Evolutionary conservation across 495 filamentous ascomycete species (phyloP), one percentile per base, ranked within the genome.

Genomic region (Xylaria flabelliformis): DNA sequence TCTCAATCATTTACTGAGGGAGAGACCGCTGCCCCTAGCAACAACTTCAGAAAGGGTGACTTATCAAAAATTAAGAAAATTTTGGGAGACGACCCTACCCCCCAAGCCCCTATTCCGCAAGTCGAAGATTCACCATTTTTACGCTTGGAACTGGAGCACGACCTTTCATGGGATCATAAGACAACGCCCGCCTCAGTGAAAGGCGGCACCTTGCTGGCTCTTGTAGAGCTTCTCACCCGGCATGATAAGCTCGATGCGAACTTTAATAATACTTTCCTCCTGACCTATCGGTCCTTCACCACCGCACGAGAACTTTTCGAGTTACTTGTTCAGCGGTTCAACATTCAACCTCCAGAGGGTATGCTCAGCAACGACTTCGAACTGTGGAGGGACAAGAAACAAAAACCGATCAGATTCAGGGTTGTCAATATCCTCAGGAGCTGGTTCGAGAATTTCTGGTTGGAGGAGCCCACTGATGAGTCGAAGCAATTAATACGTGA

Each of bases 401-500:
- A 98, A 81, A 97, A 95, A 76, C 91, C 92, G 6, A 98, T 98
- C 73, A 89, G 97, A 53, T 95, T 99, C 86, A 89, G 96, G 56
- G 93, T 99, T 10, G 94, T 99, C 75, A 98, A 98, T 78, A 97
- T 98, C 69, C 83, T 98, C 73, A 98, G 98, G 85, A 97, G 89
- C 80, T 99, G 96, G 96, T 94, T 99, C 75, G 95, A 98, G 76
- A 93, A 90, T 71, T 98, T 94, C 80, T 99, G 96, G 96, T 97
- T 98, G 96, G 96, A 99, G 79, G 90, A 92, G 29, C 88, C 90
- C 55, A 95, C 91, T 77, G 93, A 96, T 50, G 89, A 90, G 32
- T 93, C 92, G 50, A 93, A 91, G 82, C 88, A 94, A 75, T 85
- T 99, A 36, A 92, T 98, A 63, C 91, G 93, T 74, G 90, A 93